These are phyloP conservation scores for Candida broadrunensis DNA, from an alignment of 805 yeast species.

Conservation along the genomic window DNA sequence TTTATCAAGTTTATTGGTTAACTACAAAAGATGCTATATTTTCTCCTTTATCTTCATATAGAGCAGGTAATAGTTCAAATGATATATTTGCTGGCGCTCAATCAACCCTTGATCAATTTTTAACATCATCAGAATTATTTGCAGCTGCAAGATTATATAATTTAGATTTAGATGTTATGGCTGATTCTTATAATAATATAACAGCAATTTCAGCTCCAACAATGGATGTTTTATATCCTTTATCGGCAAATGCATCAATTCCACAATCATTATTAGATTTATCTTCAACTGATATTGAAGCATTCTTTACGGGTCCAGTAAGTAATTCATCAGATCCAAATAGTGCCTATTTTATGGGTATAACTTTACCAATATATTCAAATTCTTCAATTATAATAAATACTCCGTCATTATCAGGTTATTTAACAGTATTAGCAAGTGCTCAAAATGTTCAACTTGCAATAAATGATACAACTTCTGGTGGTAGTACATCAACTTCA, in stretches of 20 bases:
- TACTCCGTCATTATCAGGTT: constrained; percentile 66
- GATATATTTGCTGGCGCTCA: constrained; percentile 43
- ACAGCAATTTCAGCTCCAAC: constrained; percentile 24
- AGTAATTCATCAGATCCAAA: constrained; percentile 28
- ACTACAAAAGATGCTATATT: constrained; percentile 61
- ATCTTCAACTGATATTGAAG: constrained; percentile 10
- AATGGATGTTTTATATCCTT: constrained; percentile 45
- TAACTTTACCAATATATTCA: constrained; percentile 74
- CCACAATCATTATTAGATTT: constrained; percentile 40
- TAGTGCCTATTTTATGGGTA: constrained; percentile 56
- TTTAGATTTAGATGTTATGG: constrained; percentile 48
- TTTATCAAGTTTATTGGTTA: constrained; percentile 68
- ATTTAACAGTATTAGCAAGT: constrained; percentile 52
- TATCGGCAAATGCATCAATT: constrained; percentile 42
- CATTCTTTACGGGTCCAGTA: constrained; percentile 65
- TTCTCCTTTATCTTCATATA: constrained; percentile 55
- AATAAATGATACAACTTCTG: constrained; percentile 13
- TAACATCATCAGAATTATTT: constrained; percentile 61
- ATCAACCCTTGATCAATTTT: constrained; percentile 51
- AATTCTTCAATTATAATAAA: constrained; percentile 65
- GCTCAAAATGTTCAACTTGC: constrained; percentile 31
- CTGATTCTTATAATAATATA: constrained; percentile 25
- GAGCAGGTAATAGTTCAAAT: constrained; percentile 68
- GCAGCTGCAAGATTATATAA: constrained; percentile 69
- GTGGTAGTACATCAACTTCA: constrained; percentile 2